Conservation (phyloP, 2,329 filamentous ascomycete species). For the Leptographium wingfieldii region DNA sequence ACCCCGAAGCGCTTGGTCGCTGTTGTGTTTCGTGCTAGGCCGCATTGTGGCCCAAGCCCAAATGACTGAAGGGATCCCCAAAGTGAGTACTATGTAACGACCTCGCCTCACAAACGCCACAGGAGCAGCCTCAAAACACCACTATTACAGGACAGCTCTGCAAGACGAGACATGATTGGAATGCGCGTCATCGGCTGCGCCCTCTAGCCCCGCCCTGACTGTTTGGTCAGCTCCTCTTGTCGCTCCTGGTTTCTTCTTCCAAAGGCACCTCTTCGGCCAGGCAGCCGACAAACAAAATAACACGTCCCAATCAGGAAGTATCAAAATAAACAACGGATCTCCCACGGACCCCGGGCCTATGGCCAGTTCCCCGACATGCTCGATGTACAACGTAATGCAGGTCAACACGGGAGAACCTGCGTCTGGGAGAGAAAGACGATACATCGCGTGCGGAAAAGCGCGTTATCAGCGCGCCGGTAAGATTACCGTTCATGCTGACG, state of each 20-base stretch:
- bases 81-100: not conserved
- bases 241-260: not conserved
- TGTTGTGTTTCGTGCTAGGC: not conserved
- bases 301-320: not conserved
- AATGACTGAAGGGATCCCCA: not conserved
- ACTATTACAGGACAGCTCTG: not conserved
- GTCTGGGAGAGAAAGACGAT: not conserved
- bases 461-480: not conserved
- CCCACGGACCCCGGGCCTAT: not conserved
- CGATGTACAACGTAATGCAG: not conserved
- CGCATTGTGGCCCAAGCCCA: not conserved
- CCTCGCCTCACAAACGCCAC: not conserved
- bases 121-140: not conserved
- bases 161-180: not conserved
- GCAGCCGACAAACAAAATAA: not conserved
- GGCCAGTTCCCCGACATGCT: too few species aligned
- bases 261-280: not conserved
- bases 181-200: not conserved
- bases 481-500: not conserved
- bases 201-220: not conserved
- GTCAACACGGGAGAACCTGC: not conserved
- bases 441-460: not conserved
- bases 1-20: not conserved
- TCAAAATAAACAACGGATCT: constrained; percentile 2
- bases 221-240: too few species aligned